Base-by-base conservation (phyloP, 305 asterid species). In the Solanum hybrid region DNA sequence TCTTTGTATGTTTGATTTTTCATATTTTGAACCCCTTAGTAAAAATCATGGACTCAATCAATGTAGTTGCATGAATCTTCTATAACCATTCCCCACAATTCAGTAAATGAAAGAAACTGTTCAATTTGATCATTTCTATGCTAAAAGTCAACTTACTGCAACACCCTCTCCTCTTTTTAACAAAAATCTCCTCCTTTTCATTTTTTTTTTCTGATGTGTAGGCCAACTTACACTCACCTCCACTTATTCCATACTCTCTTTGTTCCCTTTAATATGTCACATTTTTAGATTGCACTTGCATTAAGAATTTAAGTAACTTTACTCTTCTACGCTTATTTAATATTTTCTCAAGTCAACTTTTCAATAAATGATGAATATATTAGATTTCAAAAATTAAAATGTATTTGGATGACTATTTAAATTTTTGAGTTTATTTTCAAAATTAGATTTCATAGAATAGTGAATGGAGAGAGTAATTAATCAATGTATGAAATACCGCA, bases 201-300 rank as follows among this genome's bases (percentile, higher is more conserved):
- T 46, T 0, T 0, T 42, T 42, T 0, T 13, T 46, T 42, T 1
- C 11, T 29, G n/a, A n/a, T n/a, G n/a, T n/a, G n/a, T n/a, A n/a
- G 74, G 12, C 28, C 2, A 22, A 16, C 1, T n/a, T 64, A 0
- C 5, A 0, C 16, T 69, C 75, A n/a, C 31, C 31, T 24, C 16
- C 13, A 69, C 75, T 69, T 2, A 24, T 69, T 69, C 0, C 31
- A 9, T 14, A 46, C 24, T 18, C 69, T 4, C 10, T 57, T 1
- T 0, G 69, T 57, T 57, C n/a, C 24, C 1, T 18, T 57, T 16
- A 31, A 18, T 18, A 6, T 51, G 1, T 51, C 0, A 2, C 9
- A 0, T 51, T 51, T 51, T 51, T 51, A 51, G 1, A 51, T 16
- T 51, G n/a, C n/a, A 51, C 10, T 18, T 51, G 67, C 4, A 51